Evolutionary conservation across 1,139 yeast genomes (phyloP).

Genomic region (Blastobotrys proliferans): DNA sequence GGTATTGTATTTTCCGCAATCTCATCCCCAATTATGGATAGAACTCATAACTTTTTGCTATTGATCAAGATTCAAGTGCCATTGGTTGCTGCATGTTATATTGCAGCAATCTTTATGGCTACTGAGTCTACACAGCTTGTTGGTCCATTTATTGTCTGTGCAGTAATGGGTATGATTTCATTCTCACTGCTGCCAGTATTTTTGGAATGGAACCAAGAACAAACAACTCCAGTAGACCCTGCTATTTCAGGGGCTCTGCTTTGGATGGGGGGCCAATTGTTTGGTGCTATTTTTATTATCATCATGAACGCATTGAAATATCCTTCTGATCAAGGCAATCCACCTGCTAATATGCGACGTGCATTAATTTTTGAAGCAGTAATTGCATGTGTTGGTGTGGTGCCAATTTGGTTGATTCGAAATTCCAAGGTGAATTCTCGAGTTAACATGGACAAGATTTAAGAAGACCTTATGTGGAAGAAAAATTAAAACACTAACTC

Average conservation of each 20-base stretch:
- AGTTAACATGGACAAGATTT: conserved; percentile 19
- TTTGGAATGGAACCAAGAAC: conserved; percentile 36
- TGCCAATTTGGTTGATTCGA: conserved; percentile 24
- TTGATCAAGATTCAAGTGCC: conserved; percentile 31
- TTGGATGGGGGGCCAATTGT: conserved; percentile 36
- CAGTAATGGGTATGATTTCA: conserved; percentile 35
- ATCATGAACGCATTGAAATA: conserved; percentile 34
- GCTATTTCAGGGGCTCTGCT: conserved; percentile 32
- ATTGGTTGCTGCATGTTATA: conserved; percentile 30
- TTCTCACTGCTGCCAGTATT: conserved; percentile 34
- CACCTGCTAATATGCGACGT: conserved; percentile 34
- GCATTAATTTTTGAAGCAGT: conserved; percentile 35
- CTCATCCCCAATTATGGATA: conserved; percentile 34
- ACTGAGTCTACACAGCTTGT: conserved; percentile 26
- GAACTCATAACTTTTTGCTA: conserved; percentile 27
- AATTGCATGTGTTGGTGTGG: conserved; percentile 28
- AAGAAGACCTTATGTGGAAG: too few relatives aligned
- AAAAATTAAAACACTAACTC: background rate
- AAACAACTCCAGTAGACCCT: conserved; percentile 35
- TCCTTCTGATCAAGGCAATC: conserved; percentile 27
- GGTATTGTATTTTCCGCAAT: conserved; percentile 34
- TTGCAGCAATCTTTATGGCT: conserved; percentile 34
- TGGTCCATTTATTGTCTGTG: conserved; percentile 35
- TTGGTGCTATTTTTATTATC: conserved; percentile 36
- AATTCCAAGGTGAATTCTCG: conserved; percentile 21